A percentile compares a stretch with the other conserved stretches of the same genome.
Conservation (phyloP, 2,329 filamentous ascomycete genomes). For the Fusarium miscanthi region DNA sequence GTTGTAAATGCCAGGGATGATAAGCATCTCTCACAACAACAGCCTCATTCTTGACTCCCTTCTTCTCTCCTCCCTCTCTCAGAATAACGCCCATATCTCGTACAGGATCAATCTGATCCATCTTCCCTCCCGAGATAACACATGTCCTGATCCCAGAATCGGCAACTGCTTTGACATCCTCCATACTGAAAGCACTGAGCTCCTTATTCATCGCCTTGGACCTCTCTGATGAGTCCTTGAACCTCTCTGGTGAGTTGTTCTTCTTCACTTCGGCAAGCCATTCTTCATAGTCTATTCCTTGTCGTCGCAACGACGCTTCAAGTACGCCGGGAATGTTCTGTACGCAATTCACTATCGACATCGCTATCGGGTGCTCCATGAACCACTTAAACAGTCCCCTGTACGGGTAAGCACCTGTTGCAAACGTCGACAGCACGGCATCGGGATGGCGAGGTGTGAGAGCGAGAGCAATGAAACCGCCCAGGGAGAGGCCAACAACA, state of each 20-base stretch:
- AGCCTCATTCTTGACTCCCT: slow-evolving; percentile 5
- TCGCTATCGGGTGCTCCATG: slow-evolving; percentile 1
- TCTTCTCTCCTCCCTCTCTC: not conserved
- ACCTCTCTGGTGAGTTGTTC: slow-evolving; percentile 19
- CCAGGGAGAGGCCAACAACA: slow-evolving; percentile 54
- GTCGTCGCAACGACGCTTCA: not conserved
- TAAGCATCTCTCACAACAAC: slow-evolving; percentile 21
- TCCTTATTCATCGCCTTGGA: not conserved
- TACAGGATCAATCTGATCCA: slow-evolving; percentile 21
- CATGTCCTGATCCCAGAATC: slow-evolving; percentile 20
- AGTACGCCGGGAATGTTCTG: slow-evolving; percentile 3
- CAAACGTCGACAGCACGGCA: slow-evolving; percentile 8
- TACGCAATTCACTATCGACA: slow-evolving; percentile 3
- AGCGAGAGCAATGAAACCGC: slow-evolving; percentile 10
- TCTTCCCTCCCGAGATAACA: slow-evolving; percentile 24
- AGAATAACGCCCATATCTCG: slow-evolving; percentile 12
- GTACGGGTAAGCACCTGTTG: slow-evolving; percentile 16
- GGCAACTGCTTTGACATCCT: not conserved
- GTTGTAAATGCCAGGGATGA: slow-evolving; percentile 32
- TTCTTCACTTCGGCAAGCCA: slow-evolving; percentile 6
- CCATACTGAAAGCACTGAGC: slow-evolving; percentile 5
- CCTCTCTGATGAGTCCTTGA: slow-evolving; percentile 2
- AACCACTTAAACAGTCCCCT: slow-evolving; percentile 22
- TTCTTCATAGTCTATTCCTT: slow-evolving; percentile 29
- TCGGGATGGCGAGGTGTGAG: slow-evolving; percentile 4